Conservation (phyloP, 345 rosid species). For the Ailanthus altissimus region DNA sequence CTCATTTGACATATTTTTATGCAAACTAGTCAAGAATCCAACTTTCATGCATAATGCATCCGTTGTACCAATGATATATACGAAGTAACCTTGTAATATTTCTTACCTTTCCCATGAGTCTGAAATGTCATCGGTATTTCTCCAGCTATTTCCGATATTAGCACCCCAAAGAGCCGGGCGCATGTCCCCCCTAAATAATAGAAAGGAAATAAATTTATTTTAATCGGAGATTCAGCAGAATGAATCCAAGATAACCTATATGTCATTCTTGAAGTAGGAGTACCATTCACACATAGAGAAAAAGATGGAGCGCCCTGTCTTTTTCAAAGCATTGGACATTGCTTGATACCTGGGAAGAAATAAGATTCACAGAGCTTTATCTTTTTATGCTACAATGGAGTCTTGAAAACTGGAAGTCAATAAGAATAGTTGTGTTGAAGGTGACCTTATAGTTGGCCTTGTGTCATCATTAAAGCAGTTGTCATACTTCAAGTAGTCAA, state of each 20-base stretch:
- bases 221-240: background rate
- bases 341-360: slow-evolving; percentile 23
- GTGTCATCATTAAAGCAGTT: slow-evolving; percentile 35
- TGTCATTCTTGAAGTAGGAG: background rate
- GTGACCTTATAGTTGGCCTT: slow-evolving; percentile 34
- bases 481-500: slow-evolving; percentile 47
- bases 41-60: background rate
- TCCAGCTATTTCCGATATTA: slow-evolving; percentile 28
- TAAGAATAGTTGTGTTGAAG: background rate
- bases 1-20: background rate
- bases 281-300: slow-evolving; percentile 52
- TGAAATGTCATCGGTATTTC: slow-evolving; percentile 30
- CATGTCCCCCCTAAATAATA: slow-evolving; percentile 25
- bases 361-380: background rate
- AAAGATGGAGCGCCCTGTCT: slow-evolving; percentile 42
- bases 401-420: background rate
- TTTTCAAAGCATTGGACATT: slow-evolving; percentile 40
- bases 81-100: background rate
- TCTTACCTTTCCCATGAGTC: slow-evolving; percentile 27
- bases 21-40: background rate
- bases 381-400: background rate
- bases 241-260: background rate
- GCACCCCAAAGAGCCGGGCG: slow-evolving; percentile 8
- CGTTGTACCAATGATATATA: background rate
- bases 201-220: background rate